Evolutionary conservation across 1,139 yeast species (phyloP), one percentile per base, ranked within the genome.

Genomic region (Sugiyamaella novakii): DNA sequence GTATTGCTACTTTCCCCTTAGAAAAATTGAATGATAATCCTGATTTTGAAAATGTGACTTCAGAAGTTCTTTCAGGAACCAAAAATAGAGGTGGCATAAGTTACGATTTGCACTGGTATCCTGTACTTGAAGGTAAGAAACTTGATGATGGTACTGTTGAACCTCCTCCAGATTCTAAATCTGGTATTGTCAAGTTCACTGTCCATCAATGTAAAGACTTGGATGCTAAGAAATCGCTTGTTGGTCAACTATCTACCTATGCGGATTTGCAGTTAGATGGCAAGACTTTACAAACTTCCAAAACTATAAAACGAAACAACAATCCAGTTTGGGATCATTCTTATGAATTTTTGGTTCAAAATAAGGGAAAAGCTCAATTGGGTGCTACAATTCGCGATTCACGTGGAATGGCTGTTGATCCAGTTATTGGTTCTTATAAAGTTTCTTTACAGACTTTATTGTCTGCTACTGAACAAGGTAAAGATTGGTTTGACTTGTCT

Each of bases 121-220:
- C 95, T 43, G 84, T 92, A 17, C 71, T 89, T 56, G 88, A 84
- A 65, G 84, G 95, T 29, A 77, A 79, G 49, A 77, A 76, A 57
- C 78, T 83, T 59, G 89, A 87, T 2, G 96, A 88, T 68, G 98
- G 97, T 48, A 85, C 94, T 7, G 74, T 78, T 44, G 84, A 81
- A 58, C 91, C 95, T 42, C 89, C 95, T 41, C 96, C 96, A 46
- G 96, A 89, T 59, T 80, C 88, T 67, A 89, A 88, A 68, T 87
- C 97, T 15, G 98, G 98, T 75, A 84, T 92, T 60, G 81, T 85
- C 22, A 78, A 83, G 62, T 67, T 92, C 48, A 78, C 80, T 19
- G 73, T 92, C 50, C 84, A 84, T 58, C 84, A 83, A 59, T 92
- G 89, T 40, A 79, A 79, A 56, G 79, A 82, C 51, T 76, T 92